Evolutionary conservation across 805 yeast genomes (phyloP), one percentile per base, ranked within the genome.

Genomic region (Brettanomyces custersianus): DNA sequence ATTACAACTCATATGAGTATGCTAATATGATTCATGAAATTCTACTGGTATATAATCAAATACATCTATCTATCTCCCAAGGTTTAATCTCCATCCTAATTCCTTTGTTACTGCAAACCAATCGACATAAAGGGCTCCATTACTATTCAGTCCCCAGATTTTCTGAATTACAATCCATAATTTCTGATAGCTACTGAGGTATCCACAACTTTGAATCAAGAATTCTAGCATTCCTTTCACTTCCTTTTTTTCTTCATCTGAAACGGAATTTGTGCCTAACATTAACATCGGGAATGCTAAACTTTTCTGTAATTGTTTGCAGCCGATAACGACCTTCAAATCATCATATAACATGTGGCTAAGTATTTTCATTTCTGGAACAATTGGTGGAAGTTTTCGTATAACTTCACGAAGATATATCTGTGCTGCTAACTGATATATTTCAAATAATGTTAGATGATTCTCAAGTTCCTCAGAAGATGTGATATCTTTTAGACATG

Each of bases 201-300:
- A 44, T 42, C 62, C 49, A 49, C 48, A 45, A 42, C 49, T 17
- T 54, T 59, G 54, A 46, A 60, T 51, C 31, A 59, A 33, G 3
- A 34, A 16, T 20, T 54, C 52, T 41, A 56, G 49, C 41, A 48
- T 40, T 4, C 40, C 40, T n/a, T 39, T 42, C 22, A 54, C 55
- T 5, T 49, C 52, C 17, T 35, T 38, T 18, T 57, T 40, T 29
- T 57, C 62, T 4, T 37, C 36, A 4, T 40, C 38, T 17, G 41
- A 42, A 38, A 41, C 54, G 13, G 50, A 51, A 31, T 56, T 57
- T 3, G 61, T 43, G 3, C 68, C 69, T 3, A 59, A 38, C 5
- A 64, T 38, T 18, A 65, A 40, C 55, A 64, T 51, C 4, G 70
- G 70, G 36, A 63, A 63, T 2, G 65, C 59, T 6, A 65, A 38